Conservation (phyloP, 1,284 basidiomycete genomes). For the Porogramme epimiltina region DNA sequence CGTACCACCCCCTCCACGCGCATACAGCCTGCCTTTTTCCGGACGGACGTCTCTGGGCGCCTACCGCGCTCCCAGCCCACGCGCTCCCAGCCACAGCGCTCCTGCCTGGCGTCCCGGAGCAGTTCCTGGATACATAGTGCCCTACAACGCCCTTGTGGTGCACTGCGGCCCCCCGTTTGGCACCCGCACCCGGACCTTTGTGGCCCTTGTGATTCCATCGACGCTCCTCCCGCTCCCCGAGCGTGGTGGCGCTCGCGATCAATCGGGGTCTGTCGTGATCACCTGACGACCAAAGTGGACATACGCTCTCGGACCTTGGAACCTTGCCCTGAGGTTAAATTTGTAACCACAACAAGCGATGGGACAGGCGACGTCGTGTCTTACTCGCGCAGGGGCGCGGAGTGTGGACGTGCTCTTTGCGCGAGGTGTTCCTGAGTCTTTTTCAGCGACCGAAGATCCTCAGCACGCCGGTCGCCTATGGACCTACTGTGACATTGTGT, state of each 20-base stretch:
- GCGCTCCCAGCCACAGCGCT: too few species aligned
- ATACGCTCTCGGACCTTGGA: constrained; percentile 12
- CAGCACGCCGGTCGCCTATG: too few species aligned
- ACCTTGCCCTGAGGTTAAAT: not conserved
- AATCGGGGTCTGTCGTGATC: constrained; percentile 14
- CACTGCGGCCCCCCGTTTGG: not conserved
- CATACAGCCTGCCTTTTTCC: too few species aligned
- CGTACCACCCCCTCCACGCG: too few species aligned
- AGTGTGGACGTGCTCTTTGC: too few species aligned
- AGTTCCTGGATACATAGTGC: constrained; percentile 21
- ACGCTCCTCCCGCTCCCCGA: constrained; percentile 2
- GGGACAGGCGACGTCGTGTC: too few species aligned
- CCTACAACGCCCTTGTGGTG: constrained; percentile 15
- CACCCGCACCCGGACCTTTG: not conserved
- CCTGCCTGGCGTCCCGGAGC: too few species aligned
- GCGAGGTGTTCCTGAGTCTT: too few species aligned
- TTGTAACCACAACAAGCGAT: not conserved
- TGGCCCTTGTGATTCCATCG: constrained; percentile 14
- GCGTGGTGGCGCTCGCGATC: constrained; percentile 3
- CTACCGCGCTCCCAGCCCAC: too few species aligned
- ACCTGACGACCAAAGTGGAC: constrained; percentile 9
- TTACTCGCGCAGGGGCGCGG: too few species aligned
- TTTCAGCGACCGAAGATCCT: too few species aligned
- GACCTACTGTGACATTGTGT: too few species aligned
- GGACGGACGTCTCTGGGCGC: not conserved